Evolutionary conservation across 805 yeast species (phyloP).

Genomic region (Yamadazyma insecticola): DNA sequence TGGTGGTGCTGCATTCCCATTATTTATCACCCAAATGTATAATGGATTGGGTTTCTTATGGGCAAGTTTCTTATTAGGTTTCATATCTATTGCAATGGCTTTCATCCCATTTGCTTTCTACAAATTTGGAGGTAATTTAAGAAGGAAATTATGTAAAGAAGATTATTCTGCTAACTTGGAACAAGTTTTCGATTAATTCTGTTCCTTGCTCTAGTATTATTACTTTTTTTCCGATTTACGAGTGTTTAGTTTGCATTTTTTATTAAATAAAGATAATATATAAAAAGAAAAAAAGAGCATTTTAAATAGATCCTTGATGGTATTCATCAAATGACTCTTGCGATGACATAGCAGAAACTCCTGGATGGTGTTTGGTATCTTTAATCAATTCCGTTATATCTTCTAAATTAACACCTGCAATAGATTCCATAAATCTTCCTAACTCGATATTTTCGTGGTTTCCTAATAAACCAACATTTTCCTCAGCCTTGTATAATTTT

Average conservation of each 20-base stretch:
- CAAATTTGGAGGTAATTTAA: conserved; percentile 57
- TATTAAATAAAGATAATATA: not conserved
- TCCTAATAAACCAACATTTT: conserved; percentile 53
- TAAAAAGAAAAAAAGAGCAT: not conserved
- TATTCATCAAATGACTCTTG: conserved; percentile 2
- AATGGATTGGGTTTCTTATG: conserved; percentile 67
- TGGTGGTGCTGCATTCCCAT: conserved; percentile 84
- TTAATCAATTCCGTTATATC: conserved; percentile 46
- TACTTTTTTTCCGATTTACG: too few relatives aligned
- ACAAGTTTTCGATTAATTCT: conserved; percentile 1
- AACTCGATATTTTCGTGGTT: conserved; percentile 85
- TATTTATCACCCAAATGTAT: conserved; percentile 80
- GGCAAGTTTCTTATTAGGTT: conserved; percentile 78
- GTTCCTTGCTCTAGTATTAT: too few relatives aligned
- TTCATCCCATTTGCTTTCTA: conserved; percentile 67
- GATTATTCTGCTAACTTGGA: conserved; percentile 40
- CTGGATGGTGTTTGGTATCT: conserved; percentile 42
- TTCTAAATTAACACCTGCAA: conserved; percentile 44
- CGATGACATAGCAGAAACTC: too few relatives aligned
- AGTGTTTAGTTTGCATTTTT: not conserved
- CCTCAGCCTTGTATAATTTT: conserved; percentile 24
- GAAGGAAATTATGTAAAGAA: conserved; percentile 63
- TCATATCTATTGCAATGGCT: conserved; percentile 74
- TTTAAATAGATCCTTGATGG: conserved; percentile 2
- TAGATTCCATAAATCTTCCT: conserved; percentile 64